Base-by-base conservation (phyloP, 176 grass and related monocot genomes). In the Cymbopogon citratus region DNA sequence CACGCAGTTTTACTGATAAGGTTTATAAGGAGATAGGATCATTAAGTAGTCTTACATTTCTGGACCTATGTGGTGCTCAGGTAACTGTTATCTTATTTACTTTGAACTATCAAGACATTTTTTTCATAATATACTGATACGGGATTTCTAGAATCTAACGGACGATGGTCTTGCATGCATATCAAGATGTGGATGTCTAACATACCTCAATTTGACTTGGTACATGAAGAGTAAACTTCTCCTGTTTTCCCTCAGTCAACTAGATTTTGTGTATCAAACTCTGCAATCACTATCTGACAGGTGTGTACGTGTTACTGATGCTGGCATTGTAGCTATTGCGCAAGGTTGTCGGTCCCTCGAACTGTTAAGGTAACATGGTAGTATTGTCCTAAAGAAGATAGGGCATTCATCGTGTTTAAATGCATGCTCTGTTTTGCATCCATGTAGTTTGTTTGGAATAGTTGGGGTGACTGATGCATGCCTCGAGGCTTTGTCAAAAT, bases 51-150 rank as follows among this genome's bases (percentile, higher is more conserved):
- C 88, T 98, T n/a, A 91, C 69, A 72, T 98, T 93, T 87, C 73
- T 98, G 44, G 95, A 98, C 71, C 65, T 98, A 57, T 98, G 95
- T 98, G 92, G 95, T 62, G 88, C 90, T 64, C 92, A 94, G 90
- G 95, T 98, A 93, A 66, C 10, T 70, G 56, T 56, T 60, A 49
- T 75, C 35, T 16, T 61, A 76, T 86, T 71, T 76, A 51, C 26
- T 75, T 92, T 28, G 7, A 16, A 76, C 38, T 44, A 51, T 79
- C 21, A 45, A 81, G 7, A 0, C 12, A 9, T 33, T 75, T 64
- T 65, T 82, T 11, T 4, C 25, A 49, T n/a, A 62, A 61, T 66
- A 24, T 54, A 46, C 43, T 69, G 68, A 82, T 78, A 80, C 34
- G 21, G 62, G 24, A 21, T 89, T 88, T 74, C 40, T 83, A 98